phyloP scores from a whole-genome alignment of 768 basidiomycete species.

The Pulveroboletus sp. region DNA sequence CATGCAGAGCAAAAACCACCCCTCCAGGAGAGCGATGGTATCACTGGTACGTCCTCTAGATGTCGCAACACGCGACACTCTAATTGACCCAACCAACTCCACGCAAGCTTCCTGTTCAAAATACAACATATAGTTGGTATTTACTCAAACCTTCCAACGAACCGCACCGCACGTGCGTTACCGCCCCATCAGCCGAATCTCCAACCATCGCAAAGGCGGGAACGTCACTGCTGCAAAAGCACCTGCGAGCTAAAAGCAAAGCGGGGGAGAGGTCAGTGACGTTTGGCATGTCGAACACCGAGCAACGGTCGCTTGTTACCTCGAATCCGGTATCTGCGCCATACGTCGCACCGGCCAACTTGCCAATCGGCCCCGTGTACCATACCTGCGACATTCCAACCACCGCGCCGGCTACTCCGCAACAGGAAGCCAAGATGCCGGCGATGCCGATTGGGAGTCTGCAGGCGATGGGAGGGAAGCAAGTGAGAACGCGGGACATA shows the following conservation, averaged over 20 bases:
- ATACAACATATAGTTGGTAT: not conserved
- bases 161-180: slow-evolving; percentile 5
- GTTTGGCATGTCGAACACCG: too few species aligned
- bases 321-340: slow-evolving; percentile 56
- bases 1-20: too few species aligned
- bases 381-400: slow-evolving; percentile 50
- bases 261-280: not conserved
- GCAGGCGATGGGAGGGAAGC: not conserved
- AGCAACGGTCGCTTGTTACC: slow-evolving; percentile 23
- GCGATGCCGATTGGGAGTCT: slow-evolving; percentile 48
- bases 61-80: too few species aligned
- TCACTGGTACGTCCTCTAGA: too few species aligned
- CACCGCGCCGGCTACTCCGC: slow-evolving; percentile 45
- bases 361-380: slow-evolving; percentile 49
- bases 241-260: slow-evolving; percentile 35
- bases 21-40: too few species aligned
- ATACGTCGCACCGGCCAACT: slow-evolving; percentile 34
- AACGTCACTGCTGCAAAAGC: slow-evolving; percentile 44
- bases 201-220: slow-evolving; percentile 45
- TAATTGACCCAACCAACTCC: too few species aligned
- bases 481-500: too few species aligned
- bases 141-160: too few species aligned
- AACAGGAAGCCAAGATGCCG: slow-evolving; percentile 42
- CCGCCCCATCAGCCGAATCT: slow-evolving; percentile 41
- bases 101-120: too few species aligned